Conservation (phyloP, 257 asterid species). For the Solanum lignicaule region DNA sequence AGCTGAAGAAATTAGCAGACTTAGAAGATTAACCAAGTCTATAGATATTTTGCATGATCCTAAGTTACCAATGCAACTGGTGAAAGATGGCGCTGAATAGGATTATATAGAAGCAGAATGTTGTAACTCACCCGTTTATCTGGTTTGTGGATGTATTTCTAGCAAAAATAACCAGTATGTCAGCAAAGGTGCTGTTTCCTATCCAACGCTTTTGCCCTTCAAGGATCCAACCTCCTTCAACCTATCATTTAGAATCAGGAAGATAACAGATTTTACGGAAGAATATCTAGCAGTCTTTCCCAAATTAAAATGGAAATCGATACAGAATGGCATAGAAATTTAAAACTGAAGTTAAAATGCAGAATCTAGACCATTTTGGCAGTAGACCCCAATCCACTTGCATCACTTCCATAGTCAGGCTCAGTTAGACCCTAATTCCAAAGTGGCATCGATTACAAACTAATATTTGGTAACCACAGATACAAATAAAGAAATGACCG, state of each 20-base stretch:
- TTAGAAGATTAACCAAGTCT: background rate
- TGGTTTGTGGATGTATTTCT: constrained; percentile 66
- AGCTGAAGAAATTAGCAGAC: background rate
- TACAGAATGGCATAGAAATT: background rate
- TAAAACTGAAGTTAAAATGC: background rate
- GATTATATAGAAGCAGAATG: background rate
- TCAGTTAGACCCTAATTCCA: constrained; percentile 73
- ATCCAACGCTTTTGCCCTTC: constrained; percentile 99
- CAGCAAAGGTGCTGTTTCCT: constrained; percentile 97
- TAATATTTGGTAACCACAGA: background rate
- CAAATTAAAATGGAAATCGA: background rate
- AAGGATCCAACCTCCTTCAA: constrained; percentile 94
- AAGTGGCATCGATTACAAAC: constrained; percentile 6
- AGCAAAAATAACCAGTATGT: constrained; percentile 74
- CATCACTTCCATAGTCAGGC: constrained; percentile 98
- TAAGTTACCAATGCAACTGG: background rate
- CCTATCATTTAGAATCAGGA: constrained; percentile 29
- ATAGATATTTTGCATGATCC: background rate
- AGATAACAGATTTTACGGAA: background rate
- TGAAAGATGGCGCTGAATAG: background rate
- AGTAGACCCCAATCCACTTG: constrained; percentile 73
- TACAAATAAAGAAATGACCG: background rate
- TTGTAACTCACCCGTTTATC: constrained; percentile 63
- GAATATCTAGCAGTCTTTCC: background rate
- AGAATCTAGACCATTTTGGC: constrained; percentile 64